Base-by-base conservation (phyloP, 1,139 yeast species). In the Chernovozyma sophiae-reginae region DNA sequence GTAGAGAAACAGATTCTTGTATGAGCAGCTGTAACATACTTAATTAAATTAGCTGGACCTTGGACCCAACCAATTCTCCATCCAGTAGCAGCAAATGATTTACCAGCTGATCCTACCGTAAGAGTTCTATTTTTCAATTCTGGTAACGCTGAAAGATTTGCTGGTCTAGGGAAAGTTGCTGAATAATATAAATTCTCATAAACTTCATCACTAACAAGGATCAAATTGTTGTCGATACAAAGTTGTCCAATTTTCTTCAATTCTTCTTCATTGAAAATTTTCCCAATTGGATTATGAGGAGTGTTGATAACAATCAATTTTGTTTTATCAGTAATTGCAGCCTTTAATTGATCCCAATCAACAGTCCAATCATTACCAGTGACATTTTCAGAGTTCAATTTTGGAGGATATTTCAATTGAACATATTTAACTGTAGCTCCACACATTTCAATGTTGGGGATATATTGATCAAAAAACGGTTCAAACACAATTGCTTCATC, bases 401-500 rank as follows among this genome's bases (percentile, higher is more conserved):
- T 86, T 20, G 65, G 58, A n/a, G 98, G 97, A 30, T 92, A 94
- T 47, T 81, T 81, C 44, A 92, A 68, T 35, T 89, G 85, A 28
- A 86, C 95, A 51, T 86, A 89, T 39, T 80, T 87, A 27, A 86
- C 87, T 51, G 79, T 84, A 28, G 96, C 98, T 20, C 97, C 97
- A 3, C 95, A 81, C 68, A 92, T 76, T 59, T 87, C 94, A 53
- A 92, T 84, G 62, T 92, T 92, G 35, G 97, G 80, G 45, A 92
- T 86, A 62, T 92, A 92, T 62, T 92, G 98, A 55, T 92, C 98
- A 56, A 92, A 92, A 58, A 87, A 92, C 2, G 98, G 98, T 60
- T 92, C 96, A 56, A 92, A 86, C n/a, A 92, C 97, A 60, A 92
- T 85, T 15, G 83, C 98, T 60, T 92, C 98, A 55, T 92, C 98